Percentiles rank a stretch among this genome's conserved stretches.
Conservation (phyloP, 108 stramenopile genomes). For the Cyclotella atomus region DNA sequence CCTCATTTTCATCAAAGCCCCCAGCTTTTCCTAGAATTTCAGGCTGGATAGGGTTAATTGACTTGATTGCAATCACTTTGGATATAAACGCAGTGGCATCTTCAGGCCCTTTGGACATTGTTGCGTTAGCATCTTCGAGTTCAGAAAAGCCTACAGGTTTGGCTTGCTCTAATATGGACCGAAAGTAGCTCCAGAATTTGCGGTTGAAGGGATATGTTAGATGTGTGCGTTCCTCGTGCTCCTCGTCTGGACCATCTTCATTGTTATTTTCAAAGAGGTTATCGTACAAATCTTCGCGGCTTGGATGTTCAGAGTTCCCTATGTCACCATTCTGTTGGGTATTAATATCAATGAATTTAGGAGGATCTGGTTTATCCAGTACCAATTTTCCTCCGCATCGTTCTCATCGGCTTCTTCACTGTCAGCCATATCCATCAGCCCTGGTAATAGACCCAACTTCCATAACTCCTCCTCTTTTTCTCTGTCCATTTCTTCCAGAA, state of each 20-base stretch:
- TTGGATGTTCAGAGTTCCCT: neutral
- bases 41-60: slow-evolving; percentile 42
- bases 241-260: neutral
- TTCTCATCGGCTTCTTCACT: neutral
- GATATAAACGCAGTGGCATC: slow-evolving; percentile 28
- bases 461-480: neutral
- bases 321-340: too few relatives aligned
- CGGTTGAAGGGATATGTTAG: slow-evolving; percentile 19
- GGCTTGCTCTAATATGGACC: slow-evolving; percentile 23
- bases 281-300: neutral
- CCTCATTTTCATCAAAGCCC: slow-evolving; percentile 19
- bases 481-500: slow-evolving; percentile 10
- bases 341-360: neutral
- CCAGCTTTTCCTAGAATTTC: slow-evolving; percentile 8
- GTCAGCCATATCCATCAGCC: neutral
- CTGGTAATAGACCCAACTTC: neutral
- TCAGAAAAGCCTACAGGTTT: slow-evolving; percentile 32
- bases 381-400: neutral
- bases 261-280: too few relatives aligned
- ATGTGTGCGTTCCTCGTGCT: neutral
- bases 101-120: slow-evolving; percentile 22
- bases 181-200: slow-evolving; percentile 33
- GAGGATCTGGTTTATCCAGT: neutral
- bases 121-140: slow-evolving; percentile 12
- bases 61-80: slow-evolving; percentile 22